Percentiles rank a stretch among this genome's conserved stretches.
Evolutionary conservation across 139 green algal species (phyloP).

Genomic region (Zygnema cylindricum): DNA sequence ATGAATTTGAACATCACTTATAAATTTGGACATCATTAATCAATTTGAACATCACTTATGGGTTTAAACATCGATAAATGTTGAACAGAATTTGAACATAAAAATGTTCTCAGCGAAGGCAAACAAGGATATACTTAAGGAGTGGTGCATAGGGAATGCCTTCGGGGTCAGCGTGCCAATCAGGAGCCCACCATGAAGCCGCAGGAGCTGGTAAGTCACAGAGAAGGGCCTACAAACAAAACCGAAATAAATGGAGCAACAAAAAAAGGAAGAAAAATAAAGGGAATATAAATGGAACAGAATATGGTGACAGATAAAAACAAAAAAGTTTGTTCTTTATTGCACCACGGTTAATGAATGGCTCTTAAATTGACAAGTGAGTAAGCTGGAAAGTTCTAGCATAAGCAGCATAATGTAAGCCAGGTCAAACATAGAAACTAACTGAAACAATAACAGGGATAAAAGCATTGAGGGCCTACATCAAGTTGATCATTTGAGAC

Average conservation of each 20-base stretch:
- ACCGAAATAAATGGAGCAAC: not conserved
- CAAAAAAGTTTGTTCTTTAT: not conserved
- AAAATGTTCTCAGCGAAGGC: too few relatives aligned
- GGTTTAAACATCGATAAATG: too few relatives aligned
- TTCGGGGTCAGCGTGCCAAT: not conserved
- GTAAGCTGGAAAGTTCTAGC: not conserved
- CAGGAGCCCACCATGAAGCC: not conserved
- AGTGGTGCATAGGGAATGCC: not conserved
- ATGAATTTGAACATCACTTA: too few relatives aligned
- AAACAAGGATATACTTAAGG: not conserved
- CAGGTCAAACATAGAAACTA: not conserved
- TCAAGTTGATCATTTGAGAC: not conserved
- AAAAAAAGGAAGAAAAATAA: not conserved
- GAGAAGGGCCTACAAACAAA: not conserved
- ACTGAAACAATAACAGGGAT: not conserved
- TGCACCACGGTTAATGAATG: not conserved
- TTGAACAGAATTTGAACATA: too few relatives aligned
- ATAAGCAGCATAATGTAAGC: too few relatives aligned
- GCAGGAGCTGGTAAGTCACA: not conserved
- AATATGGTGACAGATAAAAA: not conserved
- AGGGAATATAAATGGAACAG: not conserved
- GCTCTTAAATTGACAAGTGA: not conserved
- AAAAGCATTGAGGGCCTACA: not conserved
- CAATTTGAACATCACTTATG: too few relatives aligned
- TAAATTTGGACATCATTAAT: too few relatives aligned